Evolutionary conservation across 208 protist genomes (phyloP).

Genomic region (Trypanosoma vivax): DNA sequence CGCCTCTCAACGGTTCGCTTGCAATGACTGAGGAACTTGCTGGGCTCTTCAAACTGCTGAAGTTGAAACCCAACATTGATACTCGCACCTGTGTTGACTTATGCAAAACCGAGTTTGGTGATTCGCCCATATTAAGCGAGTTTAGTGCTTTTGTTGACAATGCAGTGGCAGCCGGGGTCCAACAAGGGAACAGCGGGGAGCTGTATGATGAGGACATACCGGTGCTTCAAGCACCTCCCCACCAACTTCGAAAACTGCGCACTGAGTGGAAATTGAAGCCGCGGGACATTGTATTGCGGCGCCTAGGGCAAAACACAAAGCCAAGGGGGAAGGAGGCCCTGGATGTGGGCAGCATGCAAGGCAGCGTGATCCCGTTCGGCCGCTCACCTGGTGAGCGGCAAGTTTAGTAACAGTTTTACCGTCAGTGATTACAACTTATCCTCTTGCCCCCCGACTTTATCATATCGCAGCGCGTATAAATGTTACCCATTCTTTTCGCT

Average conservation of each 20-base stretch:
- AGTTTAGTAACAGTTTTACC: slow-evolving; percentile 26
- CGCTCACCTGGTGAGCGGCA: slow-evolving; percentile 55
- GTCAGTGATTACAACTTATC: too few relatives aligned
- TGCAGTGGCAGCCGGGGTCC: slow-evolving; percentile 13
- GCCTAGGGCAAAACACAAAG: slow-evolving; percentile 64
- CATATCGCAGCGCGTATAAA: too few relatives aligned
- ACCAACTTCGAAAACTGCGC: slow-evolving; percentile 57
- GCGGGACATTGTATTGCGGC: slow-evolving; percentile 67
- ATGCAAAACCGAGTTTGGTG: slow-evolving; percentile 44
- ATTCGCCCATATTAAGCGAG: slow-evolving; percentile 22
- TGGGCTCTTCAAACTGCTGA: slow-evolving; percentile 52
- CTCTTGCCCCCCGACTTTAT: too few relatives aligned
- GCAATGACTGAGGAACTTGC: slow-evolving; percentile 66
- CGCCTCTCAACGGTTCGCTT: slow-evolving; percentile 37
- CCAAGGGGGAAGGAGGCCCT: slow-evolving; percentile 17
- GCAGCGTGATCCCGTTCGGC: slow-evolving; percentile 75
- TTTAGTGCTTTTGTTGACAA: slow-evolving; percentile 20
- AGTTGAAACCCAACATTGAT: slow-evolving; percentile 53
- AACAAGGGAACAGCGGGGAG: slow-evolving; percentile 1
- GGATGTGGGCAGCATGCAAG: slow-evolving; percentile 70
- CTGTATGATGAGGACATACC: slow-evolving; percentile 38
- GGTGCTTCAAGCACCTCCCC: slow-evolving; percentile 41
- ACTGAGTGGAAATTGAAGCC: slow-evolving; percentile 61
- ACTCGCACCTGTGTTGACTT: slow-evolving; percentile 47
- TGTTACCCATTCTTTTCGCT: too few relatives aligned